Conservation (phyloP, 2,329 filamentous ascomycete species). For the Fusarium concolor region DNA sequence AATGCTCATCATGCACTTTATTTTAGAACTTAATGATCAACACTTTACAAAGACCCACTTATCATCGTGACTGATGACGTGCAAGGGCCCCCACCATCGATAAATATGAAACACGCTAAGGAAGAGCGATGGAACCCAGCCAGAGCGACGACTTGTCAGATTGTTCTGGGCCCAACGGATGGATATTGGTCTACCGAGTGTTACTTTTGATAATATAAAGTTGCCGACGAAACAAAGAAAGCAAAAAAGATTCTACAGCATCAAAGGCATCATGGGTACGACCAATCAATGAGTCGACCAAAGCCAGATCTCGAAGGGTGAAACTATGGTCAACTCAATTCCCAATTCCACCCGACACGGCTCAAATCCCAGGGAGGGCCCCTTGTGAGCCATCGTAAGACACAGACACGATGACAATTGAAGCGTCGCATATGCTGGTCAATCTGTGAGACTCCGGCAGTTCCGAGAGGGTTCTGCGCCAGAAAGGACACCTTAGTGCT, state of each 20-base stretch:
- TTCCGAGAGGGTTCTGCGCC: constrained; percentile 5
- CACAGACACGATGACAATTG: constrained; percentile 19
- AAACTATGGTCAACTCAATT: constrained; percentile 18
- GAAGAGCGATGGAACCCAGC: constrained; percentile 2
- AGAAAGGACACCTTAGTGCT: not conserved
- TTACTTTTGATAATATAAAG: constrained; percentile 2
- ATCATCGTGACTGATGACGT: constrained; percentile 26
- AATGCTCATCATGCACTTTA: not conserved
- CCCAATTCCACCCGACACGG: not conserved
- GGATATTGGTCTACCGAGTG: not conserved
- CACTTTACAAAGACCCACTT: constrained; percentile 17
- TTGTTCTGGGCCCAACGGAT: not conserved
- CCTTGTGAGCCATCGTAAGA: constrained; percentile 33
- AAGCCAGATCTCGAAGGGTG: constrained; percentile 36
- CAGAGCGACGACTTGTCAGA: constrained; percentile 11
- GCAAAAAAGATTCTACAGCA: constrained; percentile 4
- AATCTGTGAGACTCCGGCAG: not conserved
- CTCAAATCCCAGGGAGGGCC: not conserved
- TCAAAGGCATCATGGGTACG: constrained; percentile 3
- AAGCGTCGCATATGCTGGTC: constrained; percentile 6
- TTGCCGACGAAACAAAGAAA: not conserved
- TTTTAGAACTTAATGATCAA: constrained; percentile 23
- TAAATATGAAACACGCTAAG: constrained; percentile 41
- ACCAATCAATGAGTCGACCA: constrained; percentile 28
- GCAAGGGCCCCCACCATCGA: constrained; percentile 14